Evolutionary conservation across 1,284 basidiomycete species (phyloP).

Genomic region (Cryptococcus sp.): DNA sequence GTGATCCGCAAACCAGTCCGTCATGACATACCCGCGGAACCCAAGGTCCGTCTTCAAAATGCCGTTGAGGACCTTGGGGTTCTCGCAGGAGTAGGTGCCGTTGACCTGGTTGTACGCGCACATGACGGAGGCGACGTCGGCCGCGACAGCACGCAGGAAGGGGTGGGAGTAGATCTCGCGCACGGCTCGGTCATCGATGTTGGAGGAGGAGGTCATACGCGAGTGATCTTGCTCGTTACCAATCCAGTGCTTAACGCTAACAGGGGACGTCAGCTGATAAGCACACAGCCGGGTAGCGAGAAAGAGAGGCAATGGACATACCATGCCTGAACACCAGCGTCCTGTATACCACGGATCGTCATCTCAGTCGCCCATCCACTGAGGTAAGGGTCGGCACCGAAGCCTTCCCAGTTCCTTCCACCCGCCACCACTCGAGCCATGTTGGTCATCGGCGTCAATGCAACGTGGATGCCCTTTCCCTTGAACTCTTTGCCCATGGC

Average conservation of each 20-base stretch:
- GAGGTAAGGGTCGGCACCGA: slow-evolving; percentile 14
- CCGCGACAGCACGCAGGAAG: slow-evolving; percentile 66
- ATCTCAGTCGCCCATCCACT: slow-evolving; percentile 52
- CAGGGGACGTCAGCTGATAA: slow-evolving; percentile 1
- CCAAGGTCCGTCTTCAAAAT: slow-evolving; percentile 24
- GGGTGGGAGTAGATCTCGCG: slow-evolving; percentile 31
- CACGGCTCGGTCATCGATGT: slow-evolving; percentile 23
- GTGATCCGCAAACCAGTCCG: slow-evolving; percentile 22
- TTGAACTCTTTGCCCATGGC: slow-evolving; percentile 15
- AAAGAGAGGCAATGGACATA: slow-evolving; percentile 4
- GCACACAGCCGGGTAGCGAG: not conserved
- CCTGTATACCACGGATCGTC: slow-evolving; percentile 70
- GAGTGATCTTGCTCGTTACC: slow-evolving; percentile 28
- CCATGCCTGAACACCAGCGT: slow-evolving; percentile 59
- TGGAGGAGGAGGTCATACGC: slow-evolving; percentile 21
- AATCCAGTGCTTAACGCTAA: slow-evolving; percentile 24
- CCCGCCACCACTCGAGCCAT: slow-evolving; percentile 10
- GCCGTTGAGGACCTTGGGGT: slow-evolving; percentile 35
- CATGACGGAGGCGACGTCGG: slow-evolving; percentile 69
- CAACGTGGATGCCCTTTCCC: slow-evolving; percentile 11
- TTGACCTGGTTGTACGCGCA: slow-evolving; percentile 68
- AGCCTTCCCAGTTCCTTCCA: slow-evolving; percentile 12
- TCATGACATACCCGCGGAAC: slow-evolving; percentile 32
- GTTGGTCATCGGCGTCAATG: slow-evolving; percentile 15
- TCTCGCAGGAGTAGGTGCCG: slow-evolving; percentile 62